Evolutionary conservation across 768 basidiomycete genomes (phyloP).

Genomic region (Wakefieldia striispora): DNA sequence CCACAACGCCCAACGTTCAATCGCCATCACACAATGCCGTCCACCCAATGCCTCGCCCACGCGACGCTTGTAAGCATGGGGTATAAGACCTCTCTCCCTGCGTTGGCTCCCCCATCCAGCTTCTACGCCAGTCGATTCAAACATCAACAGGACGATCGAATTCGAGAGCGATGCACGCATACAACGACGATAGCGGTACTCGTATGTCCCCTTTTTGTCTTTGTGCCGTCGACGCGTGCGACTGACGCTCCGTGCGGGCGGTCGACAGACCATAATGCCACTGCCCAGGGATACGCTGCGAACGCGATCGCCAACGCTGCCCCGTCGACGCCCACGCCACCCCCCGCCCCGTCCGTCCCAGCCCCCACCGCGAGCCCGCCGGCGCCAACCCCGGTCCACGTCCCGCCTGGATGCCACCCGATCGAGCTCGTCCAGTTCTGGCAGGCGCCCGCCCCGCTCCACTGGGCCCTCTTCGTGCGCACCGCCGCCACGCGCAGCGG

Average conservation of each 20-base stretch:
- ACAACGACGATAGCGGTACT: background rate
- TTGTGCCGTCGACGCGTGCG: background rate
- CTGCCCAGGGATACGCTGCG: background rate
- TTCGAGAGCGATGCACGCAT: constrained; percentile 4
- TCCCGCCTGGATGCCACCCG: constrained; percentile 17
- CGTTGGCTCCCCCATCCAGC: background rate
- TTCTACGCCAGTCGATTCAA: background rate
- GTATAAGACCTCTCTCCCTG: constrained; percentile 1
- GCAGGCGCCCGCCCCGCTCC: constrained; percentile 20
- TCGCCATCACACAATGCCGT: background rate
- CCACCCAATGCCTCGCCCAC: constrained; percentile 5
- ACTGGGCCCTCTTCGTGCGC: constrained; percentile 33
- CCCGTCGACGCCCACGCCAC: background rate
- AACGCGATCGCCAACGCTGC: background rate
- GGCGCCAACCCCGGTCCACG: constrained; percentile 10
- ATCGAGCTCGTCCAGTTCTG: constrained; percentile 33
- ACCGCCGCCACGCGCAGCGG: constrained; percentile 1
- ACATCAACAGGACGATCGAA: background rate
- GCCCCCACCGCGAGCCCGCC: background rate
- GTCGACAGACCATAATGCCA: background rate
- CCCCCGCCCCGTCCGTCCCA: background rate
- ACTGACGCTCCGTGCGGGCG: background rate
- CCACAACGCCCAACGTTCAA: constrained; percentile 1
- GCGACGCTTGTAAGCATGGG: background rate
- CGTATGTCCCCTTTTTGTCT: background rate